Conservation (phyloP, 306 rosid genomes). For the Luffa aegyptiaca region DNA sequence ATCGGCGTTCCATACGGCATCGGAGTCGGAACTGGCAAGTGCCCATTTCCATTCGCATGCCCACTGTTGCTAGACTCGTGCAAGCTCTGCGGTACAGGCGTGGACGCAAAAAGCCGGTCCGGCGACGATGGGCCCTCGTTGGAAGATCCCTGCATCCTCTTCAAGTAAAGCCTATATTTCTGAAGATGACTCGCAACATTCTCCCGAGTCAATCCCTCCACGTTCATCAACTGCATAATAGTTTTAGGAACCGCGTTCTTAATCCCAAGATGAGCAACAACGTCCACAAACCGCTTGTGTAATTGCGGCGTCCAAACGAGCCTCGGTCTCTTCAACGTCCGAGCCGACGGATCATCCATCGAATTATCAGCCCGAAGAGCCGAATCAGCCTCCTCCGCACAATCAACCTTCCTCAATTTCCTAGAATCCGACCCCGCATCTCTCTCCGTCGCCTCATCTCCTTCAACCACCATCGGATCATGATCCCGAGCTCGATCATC, state of each 20-base stretch:
- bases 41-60: slow-evolving; percentile 37
- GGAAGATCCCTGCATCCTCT: slow-evolving; percentile 71
- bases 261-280: slow-evolving; percentile 79
- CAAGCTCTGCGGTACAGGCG: slow-evolving; percentile 71
- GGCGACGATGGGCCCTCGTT: slow-evolving; percentile 39
- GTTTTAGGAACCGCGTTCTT: slow-evolving; percentile 95
- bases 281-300: slow-evolving; percentile 88
- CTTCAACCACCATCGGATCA: slow-evolving; percentile 39
- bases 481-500: slow-evolving; percentile 15
- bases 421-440: slow-evolving; percentile 53
- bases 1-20: slow-evolving; percentile 39
- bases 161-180: slow-evolving; percentile 85
- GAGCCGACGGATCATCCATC: slow-evolving; percentile 34
- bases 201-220: slow-evolving; percentile 88
- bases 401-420: slow-evolving; percentile 47
- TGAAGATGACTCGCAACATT: slow-evolving; percentile 93
- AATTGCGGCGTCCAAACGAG: slow-evolving; percentile 95
- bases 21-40: slow-evolving; percentile 31
- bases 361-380: slow-evolving; percentile 33
- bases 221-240: slow-evolving; percentile 94
- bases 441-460: slow-evolving; percentile 30
- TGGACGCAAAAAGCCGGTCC: slow-evolving; percentile 72
- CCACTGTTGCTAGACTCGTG: slow-evolving; percentile 35
- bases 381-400: slow-evolving; percentile 63
- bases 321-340: slow-evolving; percentile 60